Percentiles rank a stretch among this genome's conserved stretches.
Conservation (phyloP, 2,329 filamentous ascomycete genomes). For the Thermothelomyces thermophilus region DNA sequence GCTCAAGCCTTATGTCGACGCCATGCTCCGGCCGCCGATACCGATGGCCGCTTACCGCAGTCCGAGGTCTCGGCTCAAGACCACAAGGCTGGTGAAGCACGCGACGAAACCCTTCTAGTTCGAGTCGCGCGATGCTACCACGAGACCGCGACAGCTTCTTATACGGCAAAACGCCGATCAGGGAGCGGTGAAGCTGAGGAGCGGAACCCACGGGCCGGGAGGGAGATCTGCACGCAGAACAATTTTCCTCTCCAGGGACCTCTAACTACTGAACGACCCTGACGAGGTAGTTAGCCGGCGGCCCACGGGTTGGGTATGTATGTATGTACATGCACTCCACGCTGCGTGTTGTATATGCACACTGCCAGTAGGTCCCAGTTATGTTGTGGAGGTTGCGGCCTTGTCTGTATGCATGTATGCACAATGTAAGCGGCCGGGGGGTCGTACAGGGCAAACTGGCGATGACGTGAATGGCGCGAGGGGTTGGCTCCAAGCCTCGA, state of each 20-base stretch:
- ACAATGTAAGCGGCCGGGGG: slow-evolving; percentile 1
- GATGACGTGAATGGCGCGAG: slow-evolving; percentile 1
- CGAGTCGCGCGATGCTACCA: slow-evolving; percentile 10
- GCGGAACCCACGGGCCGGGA: background rate
- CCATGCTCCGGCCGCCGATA: background rate
- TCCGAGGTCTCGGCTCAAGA: background rate
- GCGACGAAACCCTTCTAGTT: slow-evolving; percentile 2
- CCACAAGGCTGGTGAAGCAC: background rate
- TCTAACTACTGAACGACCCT: no score
- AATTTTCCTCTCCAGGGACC: background rate
- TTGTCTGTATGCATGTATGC: no score
- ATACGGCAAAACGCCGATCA: slow-evolving; percentile 1
- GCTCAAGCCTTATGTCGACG: background rate
- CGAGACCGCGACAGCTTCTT: slow-evolving; percentile 4
- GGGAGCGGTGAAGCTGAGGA: slow-evolving; percentile 5
- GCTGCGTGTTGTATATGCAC: no score
- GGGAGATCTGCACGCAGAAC: slow-evolving; percentile 9
- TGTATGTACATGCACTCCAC: no score
- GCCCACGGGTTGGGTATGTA: background rate
- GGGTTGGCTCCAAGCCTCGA: background rate
- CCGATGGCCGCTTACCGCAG: background rate
- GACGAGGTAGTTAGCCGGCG: no score
- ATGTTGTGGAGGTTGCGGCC: slow-evolving; percentile 1
- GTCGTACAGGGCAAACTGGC: background rate
- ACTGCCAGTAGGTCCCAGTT: no score